Evolutionary conservation across 192 early-diverging fungal species (phyloP).

Genomic region (Backusella tuberculispora): DNA sequence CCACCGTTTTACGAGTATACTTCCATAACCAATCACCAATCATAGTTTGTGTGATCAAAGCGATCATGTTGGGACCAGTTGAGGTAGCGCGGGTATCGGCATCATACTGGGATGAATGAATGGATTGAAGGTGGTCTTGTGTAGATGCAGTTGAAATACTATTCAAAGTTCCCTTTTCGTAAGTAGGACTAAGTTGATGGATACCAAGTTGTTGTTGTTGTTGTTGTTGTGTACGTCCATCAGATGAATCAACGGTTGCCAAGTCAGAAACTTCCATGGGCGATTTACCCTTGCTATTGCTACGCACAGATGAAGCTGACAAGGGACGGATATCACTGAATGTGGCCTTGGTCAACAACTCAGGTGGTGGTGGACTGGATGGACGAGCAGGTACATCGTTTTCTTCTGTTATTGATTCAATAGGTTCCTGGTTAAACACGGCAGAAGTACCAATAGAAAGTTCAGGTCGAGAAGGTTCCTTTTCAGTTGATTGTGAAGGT

Average conservation of each 20-base stretch:
- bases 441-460: neutral
- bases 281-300: constrained; percentile 2
- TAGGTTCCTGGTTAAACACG: constrained; percentile 6
- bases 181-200: neutral
- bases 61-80: constrained; percentile 6
- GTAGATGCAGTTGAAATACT: constrained; percentile 19
- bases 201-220: neutral
- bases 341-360: neutral
- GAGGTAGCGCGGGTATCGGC: constrained; percentile 38
- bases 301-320: neutral
- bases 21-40: constrained; percentile 76
- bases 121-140: constrained; percentile 4
- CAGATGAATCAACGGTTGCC: no score
- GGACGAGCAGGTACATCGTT: neutral
- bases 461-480: neutral
- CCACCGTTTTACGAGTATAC: constrained; percentile 61
- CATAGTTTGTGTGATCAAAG: constrained; percentile 69
- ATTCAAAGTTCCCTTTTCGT: neutral
- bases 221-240: neutral
- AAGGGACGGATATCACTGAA: neutral
- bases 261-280: constrained; percentile 1
- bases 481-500: neutral
- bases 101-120: neutral
- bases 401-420: neutral
- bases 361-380: constrained; percentile 8